phyloP scores from a whole-genome alignment of 2,329 filamentous ascomycete genomes.

The Elsinoe necatrix region DNA sequence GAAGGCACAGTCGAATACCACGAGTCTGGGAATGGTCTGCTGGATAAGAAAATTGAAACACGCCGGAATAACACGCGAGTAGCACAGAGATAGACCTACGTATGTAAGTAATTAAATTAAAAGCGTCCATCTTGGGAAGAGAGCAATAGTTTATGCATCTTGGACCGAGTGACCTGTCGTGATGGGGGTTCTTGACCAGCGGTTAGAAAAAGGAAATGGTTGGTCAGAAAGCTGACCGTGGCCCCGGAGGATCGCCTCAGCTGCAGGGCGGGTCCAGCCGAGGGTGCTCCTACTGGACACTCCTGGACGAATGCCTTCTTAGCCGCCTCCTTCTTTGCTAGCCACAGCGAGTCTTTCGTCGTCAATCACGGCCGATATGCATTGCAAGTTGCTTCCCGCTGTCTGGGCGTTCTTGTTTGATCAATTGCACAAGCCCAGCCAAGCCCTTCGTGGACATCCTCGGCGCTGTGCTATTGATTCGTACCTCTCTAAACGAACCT shows the following conservation, averaged over 20 bases:
- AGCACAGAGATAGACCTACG: slow-evolving; percentile 11
- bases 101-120: slow-evolving; percentile 12
- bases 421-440: slow-evolving; percentile 1
- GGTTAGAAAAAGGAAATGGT: slow-evolving; percentile 8
- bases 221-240: background rate
- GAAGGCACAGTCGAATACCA: background rate
- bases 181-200: slow-evolving; percentile 5
- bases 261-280: background rate
- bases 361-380: background rate
- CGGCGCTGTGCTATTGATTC: slow-evolving; percentile 12
- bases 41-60: slow-evolving; percentile 10
- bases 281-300: background rate
- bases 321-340: background rate
- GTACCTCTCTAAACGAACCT: background rate
- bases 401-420: background rate
- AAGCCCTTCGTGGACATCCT: background rate
- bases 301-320: slow-evolving; percentile 2
- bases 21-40: background rate
- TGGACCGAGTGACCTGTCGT: background rate
- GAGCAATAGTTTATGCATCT: slow-evolving; percentile 8
- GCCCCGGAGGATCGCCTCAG: background rate
- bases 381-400: background rate
- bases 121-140: background rate
- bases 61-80: background rate
- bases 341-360: background rate